phyloP scores from a whole-genome alignment of 768 basidiomycete species.

The Cantharellus cinnabarinus region DNA sequence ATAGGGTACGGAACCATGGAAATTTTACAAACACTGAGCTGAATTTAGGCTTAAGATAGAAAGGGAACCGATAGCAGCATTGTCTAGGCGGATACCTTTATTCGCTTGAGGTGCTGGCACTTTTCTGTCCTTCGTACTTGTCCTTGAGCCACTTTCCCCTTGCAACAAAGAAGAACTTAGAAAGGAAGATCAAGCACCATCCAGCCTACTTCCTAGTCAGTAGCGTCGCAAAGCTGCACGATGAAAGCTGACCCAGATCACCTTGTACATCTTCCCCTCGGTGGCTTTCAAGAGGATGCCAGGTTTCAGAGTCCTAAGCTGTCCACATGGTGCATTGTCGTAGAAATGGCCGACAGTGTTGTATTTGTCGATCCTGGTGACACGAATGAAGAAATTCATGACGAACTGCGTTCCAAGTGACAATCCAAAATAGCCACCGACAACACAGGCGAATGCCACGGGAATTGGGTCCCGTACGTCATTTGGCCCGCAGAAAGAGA shows the following conservation, averaged over 20 bases:
- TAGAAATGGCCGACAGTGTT: neutral
- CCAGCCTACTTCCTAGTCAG: neutral
- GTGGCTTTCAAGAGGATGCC: neutral
- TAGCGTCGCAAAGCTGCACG: neutral
- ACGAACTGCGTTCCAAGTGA: neutral
- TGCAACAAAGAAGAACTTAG: neutral
- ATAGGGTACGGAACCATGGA: too few species aligned
- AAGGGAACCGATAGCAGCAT: too few species aligned
- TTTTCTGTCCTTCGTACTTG: too few species aligned
- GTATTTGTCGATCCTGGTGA: neutral
- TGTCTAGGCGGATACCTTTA: too few species aligned
- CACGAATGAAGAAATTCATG: neutral
- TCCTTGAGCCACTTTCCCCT: too few species aligned
- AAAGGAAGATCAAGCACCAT: neutral
- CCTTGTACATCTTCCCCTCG: neutral
- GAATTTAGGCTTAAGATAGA: too few species aligned
- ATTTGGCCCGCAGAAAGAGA: neutral
- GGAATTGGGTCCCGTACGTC: neutral
- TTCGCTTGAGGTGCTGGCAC: too few species aligned
- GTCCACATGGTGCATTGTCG: neutral
- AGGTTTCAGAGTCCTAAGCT: neutral
- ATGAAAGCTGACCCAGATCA: neutral
- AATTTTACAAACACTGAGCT: too few species aligned
- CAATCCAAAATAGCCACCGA: neutral
- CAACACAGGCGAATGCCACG: neutral